phyloP scores from a whole-genome alignment of 2,329 filamentous ascomycete genomes.

The Ceratocystis huliohia region DNA sequence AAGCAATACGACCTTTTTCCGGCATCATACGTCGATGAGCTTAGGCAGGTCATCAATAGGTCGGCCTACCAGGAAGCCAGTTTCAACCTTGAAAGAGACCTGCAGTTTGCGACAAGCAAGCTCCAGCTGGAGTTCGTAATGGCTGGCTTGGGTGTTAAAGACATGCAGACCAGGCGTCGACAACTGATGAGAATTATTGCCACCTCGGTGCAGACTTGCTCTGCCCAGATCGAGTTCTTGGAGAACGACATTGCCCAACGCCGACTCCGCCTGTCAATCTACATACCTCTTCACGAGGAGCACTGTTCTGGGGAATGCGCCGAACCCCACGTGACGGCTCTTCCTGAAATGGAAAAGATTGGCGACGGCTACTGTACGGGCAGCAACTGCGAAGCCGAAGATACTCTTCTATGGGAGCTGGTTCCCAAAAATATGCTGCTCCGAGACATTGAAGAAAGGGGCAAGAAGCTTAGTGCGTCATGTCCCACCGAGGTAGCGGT shows the following conservation, averaged over 20 bases:
- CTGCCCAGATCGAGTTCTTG: background rate
- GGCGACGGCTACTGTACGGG: background rate
- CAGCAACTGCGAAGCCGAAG: background rate
- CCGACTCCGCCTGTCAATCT: background rate
- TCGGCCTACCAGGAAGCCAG: background rate
- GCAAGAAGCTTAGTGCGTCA: background rate
- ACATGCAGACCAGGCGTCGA: background rate
- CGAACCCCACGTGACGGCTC: background rate
- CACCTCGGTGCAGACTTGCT: background rate
- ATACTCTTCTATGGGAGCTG: background rate
- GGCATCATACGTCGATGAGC: background rate
- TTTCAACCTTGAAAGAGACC: background rate
- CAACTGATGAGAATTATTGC: background rate
- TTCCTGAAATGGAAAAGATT: background rate
- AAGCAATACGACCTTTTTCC: background rate
- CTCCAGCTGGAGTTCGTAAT: background rate
- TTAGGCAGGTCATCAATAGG: background rate
- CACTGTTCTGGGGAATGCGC: background rate
- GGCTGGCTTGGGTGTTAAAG: background rate
- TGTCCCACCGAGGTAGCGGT: background rate
- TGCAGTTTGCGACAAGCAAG: background rate
- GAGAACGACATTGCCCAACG: background rate
- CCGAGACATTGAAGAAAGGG: background rate
- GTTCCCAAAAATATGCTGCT: background rate
- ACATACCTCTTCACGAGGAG: background rate